A percentile compares a stretch with the other conserved stretches of the same genome.
Evolutionary conservation across 1,139 yeast genomes (phyloP).

Genomic region (Tardiomyces depauwii): DNA sequence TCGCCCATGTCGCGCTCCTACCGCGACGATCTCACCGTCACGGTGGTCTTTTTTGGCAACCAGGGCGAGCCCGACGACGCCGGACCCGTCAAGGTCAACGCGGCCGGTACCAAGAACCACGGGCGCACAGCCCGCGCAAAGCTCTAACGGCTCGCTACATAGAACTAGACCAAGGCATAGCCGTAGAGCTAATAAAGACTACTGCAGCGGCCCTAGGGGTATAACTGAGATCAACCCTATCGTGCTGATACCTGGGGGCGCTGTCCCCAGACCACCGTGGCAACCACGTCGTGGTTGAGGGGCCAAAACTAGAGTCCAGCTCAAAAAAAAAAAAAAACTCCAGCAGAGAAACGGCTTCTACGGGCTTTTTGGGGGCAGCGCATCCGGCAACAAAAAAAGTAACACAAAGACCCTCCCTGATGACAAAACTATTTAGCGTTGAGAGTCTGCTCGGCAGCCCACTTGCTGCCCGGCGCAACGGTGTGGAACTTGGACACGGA

Average conservation of each 20-base stretch:
- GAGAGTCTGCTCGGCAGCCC: slow-evolving; percentile 58
- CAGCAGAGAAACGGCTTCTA: too few species aligned
- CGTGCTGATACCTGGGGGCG: too few species aligned
- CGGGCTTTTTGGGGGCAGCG: too few species aligned
- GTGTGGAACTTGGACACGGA: slow-evolving; percentile 57
- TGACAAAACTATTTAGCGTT: too few species aligned
- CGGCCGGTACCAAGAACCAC: slow-evolving; percentile 16
- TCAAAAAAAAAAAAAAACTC: too few species aligned
- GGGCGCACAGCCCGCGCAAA: slow-evolving; percentile 5
- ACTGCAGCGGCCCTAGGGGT: too few species aligned
- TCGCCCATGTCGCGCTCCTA: slow-evolving; percentile 84
- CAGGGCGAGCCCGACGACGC: slow-evolving; percentile 14
- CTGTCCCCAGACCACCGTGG: too few species aligned
- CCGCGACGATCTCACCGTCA: slow-evolving; percentile 91
- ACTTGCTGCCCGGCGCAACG: slow-evolving; percentile 55
- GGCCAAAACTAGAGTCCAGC: too few species aligned
- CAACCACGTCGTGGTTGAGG: too few species aligned
- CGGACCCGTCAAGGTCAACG: slow-evolving; percentile 22
- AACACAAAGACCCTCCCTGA: too few species aligned
- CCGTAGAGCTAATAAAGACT: not conserved
- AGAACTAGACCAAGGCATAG: slow-evolving; percentile 1
- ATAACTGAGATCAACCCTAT: too few species aligned
- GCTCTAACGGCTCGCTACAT: slow-evolving; percentile 1
- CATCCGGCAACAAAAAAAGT: too few species aligned
- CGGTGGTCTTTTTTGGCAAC: slow-evolving; percentile 84